Percentiles rank a stretch among this genome's conserved stretches.
These are phyloP conservation scores for Vaccinium corymbosum DNA, from an alignment of 148 eudicot species.

Conservation along the genomic window DNA sequence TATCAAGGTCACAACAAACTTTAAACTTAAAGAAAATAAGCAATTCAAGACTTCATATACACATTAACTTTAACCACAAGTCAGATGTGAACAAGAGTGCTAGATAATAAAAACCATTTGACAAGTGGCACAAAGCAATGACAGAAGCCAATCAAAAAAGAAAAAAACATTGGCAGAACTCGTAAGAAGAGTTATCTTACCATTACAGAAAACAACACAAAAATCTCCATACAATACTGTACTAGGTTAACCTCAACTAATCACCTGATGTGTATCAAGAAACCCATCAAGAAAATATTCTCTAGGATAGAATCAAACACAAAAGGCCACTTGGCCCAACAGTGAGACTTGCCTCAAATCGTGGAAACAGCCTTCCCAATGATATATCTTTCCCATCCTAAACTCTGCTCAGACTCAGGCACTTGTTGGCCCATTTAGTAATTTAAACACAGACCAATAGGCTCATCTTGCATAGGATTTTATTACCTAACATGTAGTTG, in stretches of 20 bases:
- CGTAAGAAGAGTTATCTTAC: neutral
- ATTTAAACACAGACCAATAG: neutral
- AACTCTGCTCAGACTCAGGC: neutral
- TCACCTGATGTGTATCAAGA: neutral
- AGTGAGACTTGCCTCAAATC: neutral
- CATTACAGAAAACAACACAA: neutral
- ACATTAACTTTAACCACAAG: neutral
- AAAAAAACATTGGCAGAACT: neutral
- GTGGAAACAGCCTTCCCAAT: neutral
- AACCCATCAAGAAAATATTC: neutral
- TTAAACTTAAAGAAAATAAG: conserved; percentile 12
- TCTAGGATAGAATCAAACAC: neutral
- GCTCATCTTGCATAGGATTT: neutral
- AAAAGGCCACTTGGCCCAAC: neutral
- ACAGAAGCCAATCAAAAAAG: neutral
- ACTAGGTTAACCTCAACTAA: neutral
- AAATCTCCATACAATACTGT: neutral
- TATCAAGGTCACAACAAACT: neutral
- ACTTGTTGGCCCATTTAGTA: neutral
- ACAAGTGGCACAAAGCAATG: neutral
- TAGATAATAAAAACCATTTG: neutral
- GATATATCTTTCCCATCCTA: neutral
- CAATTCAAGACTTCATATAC: conserved; percentile 5
- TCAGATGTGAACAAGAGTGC: conserved; percentile 16
- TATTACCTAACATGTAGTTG: neutral